Base-by-base conservation (phyloP, 2,329 filamentous ascomycete species). In the Coniochaeta pulveracea region DNA sequence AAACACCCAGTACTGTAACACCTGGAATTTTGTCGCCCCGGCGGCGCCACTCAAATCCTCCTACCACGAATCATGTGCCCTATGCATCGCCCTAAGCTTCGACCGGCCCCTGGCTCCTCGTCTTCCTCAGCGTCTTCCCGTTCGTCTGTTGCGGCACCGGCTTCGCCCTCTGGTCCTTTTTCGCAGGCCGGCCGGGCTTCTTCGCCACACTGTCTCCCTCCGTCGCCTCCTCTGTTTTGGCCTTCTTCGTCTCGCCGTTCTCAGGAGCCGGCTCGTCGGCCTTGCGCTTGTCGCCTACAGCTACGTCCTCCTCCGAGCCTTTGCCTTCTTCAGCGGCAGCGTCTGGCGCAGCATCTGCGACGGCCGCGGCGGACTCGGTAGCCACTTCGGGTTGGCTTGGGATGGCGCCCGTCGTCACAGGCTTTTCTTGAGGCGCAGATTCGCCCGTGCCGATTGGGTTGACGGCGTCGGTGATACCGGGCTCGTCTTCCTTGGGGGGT, bases 131-230 rank as follows among this genome's bases (percentile, higher is more conserved):
- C 4, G 46, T 46, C 29, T 37, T 36, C 4, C 46, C 44, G 10
- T 43, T 40, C 12, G 40, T n/a, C n/a, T n/a, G n/a, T n/a, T n/a
- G n/a, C n/a, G n/a, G 18, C 3, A 15, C 28, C 28, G 19, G 18
- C 28, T 31, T 31, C 28, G 28, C 18, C 18, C 22, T 31, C 28
- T 31, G 18, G 10, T 19, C 21, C n/a, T n/a, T n/a, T n/a, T n/a
- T 26, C 6, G 37, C 27, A 10, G 34, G n/a, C 30, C 37, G 37
- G 21, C 47, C 52, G 37, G 53, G 51, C 19, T 56, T 44, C 43
- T 57, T 58, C 41, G 42, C 54, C 7, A 54, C 50, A 7, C 54
- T 49, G 12, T 51, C 52, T n/a, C 42, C 44, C 34, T 57, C 57
- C 37, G 46, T 55, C 25, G 44, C 33, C 4, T 41, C 34, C 18